phyloP scores from a whole-genome alignment of 441 rosid species.

The Arabidopsis hybrid region DNA sequence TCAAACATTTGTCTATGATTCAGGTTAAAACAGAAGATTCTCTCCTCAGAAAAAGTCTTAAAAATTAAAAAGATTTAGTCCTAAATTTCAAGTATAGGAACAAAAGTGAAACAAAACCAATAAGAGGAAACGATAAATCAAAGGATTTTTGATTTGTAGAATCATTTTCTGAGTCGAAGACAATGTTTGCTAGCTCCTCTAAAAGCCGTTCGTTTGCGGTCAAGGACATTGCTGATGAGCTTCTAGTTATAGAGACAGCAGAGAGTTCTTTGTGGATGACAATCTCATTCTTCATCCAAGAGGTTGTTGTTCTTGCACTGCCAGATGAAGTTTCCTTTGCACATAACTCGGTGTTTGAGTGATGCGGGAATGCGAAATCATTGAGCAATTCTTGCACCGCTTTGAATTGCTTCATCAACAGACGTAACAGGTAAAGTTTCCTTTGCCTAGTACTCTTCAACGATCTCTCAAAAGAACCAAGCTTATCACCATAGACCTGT shows the following conservation, averaged over 20 bases:
- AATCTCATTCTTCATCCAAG: conserved; percentile 50
- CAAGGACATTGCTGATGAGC: conserved; percentile 40
- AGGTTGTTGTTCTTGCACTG: conserved; percentile 28
- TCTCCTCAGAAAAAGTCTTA: too few relatives aligned
- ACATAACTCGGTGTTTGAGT: too few relatives aligned
- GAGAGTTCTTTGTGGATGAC: not conserved
- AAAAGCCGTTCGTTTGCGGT: conserved; percentile 60
- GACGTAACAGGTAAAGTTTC: conserved; percentile 20
- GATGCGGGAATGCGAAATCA: too few relatives aligned
- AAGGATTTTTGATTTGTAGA: too few relatives aligned
- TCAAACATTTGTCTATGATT: too few relatives aligned
- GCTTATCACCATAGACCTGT: conserved; percentile 81
- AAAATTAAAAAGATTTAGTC: too few relatives aligned
- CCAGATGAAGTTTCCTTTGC: too few relatives aligned
- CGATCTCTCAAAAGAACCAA: conserved; percentile 75
- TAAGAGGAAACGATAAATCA: too few relatives aligned
- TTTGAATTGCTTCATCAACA: conserved; percentile 50
- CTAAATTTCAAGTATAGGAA: too few relatives aligned
- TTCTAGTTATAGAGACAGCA: conserved; percentile 12
- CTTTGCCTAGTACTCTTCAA: conserved; percentile 62
- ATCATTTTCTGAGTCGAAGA: too few relatives aligned
- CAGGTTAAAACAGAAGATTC: too few relatives aligned
- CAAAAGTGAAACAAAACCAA: too few relatives aligned
- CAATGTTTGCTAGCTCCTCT: not conserved
- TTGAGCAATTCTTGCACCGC: conserved; percentile 6